These are phyloP conservation scores for Ganoderma sp. DNA, from an alignment of 1,284 basidiomycete genomes.

Conservation along the genomic window DNA sequence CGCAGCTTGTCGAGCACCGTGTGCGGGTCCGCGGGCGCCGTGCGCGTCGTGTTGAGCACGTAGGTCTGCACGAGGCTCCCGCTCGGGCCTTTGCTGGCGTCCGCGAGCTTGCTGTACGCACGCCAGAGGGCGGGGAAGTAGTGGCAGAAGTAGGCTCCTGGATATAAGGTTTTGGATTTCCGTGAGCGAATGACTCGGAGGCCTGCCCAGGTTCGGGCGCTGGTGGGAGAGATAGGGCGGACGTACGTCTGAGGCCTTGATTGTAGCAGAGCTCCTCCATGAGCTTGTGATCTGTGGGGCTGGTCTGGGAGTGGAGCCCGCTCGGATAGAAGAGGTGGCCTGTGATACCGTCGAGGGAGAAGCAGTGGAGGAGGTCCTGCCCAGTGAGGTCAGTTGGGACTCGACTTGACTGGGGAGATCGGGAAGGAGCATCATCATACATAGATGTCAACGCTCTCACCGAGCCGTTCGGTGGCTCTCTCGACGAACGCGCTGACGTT, in stretches of 20 bases:
- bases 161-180: too few relatives aligned
- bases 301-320: constrained; percentile 29
- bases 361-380: constrained; percentile 35
- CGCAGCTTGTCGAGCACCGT: constrained; percentile 33
- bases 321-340: constrained; percentile 34
- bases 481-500: constrained; percentile 28
- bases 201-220: not conserved
- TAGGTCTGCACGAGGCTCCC: constrained; percentile 18
- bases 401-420: not conserved
- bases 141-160: constrained; percentile 26
- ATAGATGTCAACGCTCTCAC: constrained; percentile 31
- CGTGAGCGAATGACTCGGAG: not conserved
- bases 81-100: not conserved
- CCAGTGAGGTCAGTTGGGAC: not conserved
- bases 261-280: constrained; percentile 35
- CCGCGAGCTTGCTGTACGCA: constrained; percentile 15
- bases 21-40: constrained; percentile 22
- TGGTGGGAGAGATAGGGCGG: not conserved
- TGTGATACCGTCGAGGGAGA: constrained; percentile 35
- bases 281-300: constrained; percentile 27
- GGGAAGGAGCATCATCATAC: constrained; percentile 16
- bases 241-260: constrained; percentile 25
- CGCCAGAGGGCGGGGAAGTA: constrained; percentile 27
- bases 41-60: constrained; percentile 21
- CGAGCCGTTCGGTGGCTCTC: constrained; percentile 26